Evolutionary conservation across 768 basidiomycete species (phyloP).

Genomic region (Suillus cothurnatus): DNA sequence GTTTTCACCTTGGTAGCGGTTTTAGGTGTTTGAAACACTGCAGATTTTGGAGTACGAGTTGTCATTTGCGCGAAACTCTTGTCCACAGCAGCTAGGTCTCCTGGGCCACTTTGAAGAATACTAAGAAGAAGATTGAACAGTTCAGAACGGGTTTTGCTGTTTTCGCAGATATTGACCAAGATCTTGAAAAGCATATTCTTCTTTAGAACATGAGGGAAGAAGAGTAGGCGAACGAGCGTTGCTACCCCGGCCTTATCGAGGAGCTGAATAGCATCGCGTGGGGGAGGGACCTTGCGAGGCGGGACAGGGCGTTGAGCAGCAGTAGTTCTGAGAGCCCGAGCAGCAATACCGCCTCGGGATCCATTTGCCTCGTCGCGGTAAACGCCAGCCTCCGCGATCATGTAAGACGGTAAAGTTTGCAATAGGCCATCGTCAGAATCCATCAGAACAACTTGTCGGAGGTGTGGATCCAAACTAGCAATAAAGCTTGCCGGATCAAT

Average conservation of each 20-base stretch:
- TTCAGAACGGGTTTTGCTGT: constrained; percentile 86
- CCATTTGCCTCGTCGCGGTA: constrained; percentile 60
- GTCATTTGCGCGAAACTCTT: constrained; percentile 93
- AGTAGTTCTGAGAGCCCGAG: constrained; percentile 17
- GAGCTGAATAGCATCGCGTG: constrained; percentile 90
- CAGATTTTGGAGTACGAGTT: constrained; percentile 62
- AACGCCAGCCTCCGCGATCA: constrained; percentile 80
- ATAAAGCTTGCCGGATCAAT: constrained; percentile 92
- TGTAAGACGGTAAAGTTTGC: constrained; percentile 78
- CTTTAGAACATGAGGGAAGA: constrained; percentile 92
- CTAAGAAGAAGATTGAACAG: constrained; percentile 93
- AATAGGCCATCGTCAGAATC: constrained; percentile 88
- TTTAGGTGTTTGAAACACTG: constrained; percentile 40
- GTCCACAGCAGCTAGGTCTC: constrained; percentile 89
- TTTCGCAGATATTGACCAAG: constrained; percentile 95
- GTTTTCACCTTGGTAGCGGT: constrained; percentile 72
- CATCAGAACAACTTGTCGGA: constrained; percentile 88
- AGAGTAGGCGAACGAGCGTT: constrained; percentile 86
- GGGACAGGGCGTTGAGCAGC: constrained; percentile 28
- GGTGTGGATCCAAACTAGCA: constrained; percentile 84
- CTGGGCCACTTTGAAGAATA: constrained; percentile 93
- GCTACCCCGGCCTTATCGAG: constrained; percentile 90
- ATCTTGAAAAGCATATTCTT: constrained; percentile 87
- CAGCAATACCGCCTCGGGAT: constrained; percentile 29
- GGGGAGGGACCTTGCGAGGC: constrained; percentile 52